Base-by-base conservation (phyloP, 2,329 filamentous ascomycete species). In the Lecanicillium sp. region DNA sequence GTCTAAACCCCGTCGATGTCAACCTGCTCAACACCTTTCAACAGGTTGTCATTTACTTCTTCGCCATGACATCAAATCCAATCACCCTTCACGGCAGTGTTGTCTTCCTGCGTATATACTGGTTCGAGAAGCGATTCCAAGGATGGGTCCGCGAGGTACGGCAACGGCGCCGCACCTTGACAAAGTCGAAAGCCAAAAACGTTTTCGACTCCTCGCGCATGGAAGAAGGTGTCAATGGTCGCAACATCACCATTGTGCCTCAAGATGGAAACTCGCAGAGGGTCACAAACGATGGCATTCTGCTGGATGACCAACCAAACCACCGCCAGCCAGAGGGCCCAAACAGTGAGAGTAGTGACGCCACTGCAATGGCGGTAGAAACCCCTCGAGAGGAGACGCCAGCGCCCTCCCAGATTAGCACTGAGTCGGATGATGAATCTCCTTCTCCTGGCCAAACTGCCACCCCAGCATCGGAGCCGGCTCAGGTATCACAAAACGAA, bases 121-220 rank as follows among this genome's bases (percentile, higher is more conserved):
- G 90, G 90, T 98, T 98, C 57, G 89, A 98, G 62, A 95, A 94
- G 61, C 79, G 89, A 7, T 97, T 98, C 56, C 84, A 94, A 56
- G 74, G 85, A 51, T 76, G 95, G 47, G 88, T 84, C 12, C 72
- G 72, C 25, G 85, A 94, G 50, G 80, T 85, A 2, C 77, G 79
- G 39, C 69, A 65, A 31, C 68, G 81, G 38, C 77, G 89, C 39
- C 71, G 73, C 39, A 83, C 74, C 27, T 60, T 81, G n/a, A 66
- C 71, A 61, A 66, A 79, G 67, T 65, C 84, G 54, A 62, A 77
- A 64, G 63, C 81, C 56, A 62, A 69, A 42, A 54, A 64, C 3
- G 50, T 47, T 17, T 48, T 55, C 8, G 71, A 78, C 34, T 45
- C 65, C 4, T 62, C 63, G 9, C 61, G 65, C n/a, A 57, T 70